phyloP scores from a whole-genome alignment of 805 yeast species.

The Candida ponderosae region DNA sequence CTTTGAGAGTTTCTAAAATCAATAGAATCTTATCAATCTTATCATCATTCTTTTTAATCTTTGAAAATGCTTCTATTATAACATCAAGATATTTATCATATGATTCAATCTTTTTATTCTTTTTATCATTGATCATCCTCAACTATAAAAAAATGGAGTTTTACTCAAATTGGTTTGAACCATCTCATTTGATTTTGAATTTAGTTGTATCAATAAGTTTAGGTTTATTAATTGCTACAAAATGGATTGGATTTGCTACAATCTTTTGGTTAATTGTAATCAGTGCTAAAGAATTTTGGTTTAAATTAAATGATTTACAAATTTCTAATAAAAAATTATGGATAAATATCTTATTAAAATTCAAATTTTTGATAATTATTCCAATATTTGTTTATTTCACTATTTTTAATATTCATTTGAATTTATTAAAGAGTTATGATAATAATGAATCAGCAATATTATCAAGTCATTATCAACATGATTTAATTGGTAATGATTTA shows the following conservation, averaged over 20 bases:
- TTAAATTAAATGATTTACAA: slow-evolving; percentile 56
- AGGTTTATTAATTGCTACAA: slow-evolving; percentile 54
- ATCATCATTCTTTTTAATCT: slow-evolving; percentile 41
- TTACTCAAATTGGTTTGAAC: slow-evolving; percentile 31
- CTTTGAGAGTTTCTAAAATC: slow-evolving; percentile 49
- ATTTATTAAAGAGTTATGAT: slow-evolving; percentile 30
- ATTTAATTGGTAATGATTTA: slow-evolving; percentile 37
- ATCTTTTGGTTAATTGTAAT: slow-evolving; percentile 50
- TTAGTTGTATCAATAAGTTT: slow-evolving; percentile 38
- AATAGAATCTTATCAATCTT: slow-evolving; percentile 40
- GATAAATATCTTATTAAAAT: slow-evolving; percentile 33
- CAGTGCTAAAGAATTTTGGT: slow-evolving; percentile 53
- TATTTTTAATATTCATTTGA: slow-evolving; percentile 51
- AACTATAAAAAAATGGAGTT: slow-evolving; percentile 42
- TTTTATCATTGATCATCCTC: slow-evolving; percentile 40
- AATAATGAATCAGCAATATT: slow-evolving; percentile 59
- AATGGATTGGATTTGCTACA: slow-evolving; percentile 67
- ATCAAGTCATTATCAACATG: slow-evolving; percentile 60
- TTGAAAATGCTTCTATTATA: slow-evolving; percentile 62
- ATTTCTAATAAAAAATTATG: slow-evolving; percentile 30
- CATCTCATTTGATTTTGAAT: slow-evolving; percentile 45
- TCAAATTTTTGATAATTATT: slow-evolving; percentile 35
- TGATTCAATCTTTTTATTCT: slow-evolving; percentile 37
- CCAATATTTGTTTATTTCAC: slow-evolving; percentile 54
- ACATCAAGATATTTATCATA: slow-evolving; percentile 48